Evolutionary conservation across 2,329 filamentous ascomycete species (phyloP).

Genomic region (Fusarium foetens): DNA sequence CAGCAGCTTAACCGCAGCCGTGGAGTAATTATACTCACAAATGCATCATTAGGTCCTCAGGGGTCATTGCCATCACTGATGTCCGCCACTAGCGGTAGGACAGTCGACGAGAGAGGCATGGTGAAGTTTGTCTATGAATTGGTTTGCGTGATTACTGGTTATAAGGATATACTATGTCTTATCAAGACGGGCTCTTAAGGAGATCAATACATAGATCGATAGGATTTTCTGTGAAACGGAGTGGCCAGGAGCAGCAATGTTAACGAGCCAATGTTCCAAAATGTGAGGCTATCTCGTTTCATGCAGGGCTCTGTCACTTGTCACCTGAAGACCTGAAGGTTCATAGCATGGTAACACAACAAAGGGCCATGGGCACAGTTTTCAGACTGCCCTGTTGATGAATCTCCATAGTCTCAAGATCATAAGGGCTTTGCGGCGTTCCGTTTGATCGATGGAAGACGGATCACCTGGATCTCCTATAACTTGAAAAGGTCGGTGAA

Average conservation of each 20-base stretch:
- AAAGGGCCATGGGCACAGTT: not conserved
- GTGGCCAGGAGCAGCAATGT: not conserved
- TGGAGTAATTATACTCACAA: not conserved
- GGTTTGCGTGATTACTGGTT: not conserved
- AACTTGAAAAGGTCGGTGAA: constrained; percentile 1
- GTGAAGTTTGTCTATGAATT: constrained; percentile 7
- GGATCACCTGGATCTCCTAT: constrained; percentile 3
- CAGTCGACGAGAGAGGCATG: not conserved
- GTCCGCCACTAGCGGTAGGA: not conserved
- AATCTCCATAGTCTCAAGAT: not conserved
- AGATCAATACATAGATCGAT: constrained; percentile 20
- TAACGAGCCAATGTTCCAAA: not conserved
- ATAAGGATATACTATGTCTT: not conserved
- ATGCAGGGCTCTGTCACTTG: constrained; percentile 7
- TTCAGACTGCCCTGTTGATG: not conserved
- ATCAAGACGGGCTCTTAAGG: constrained; percentile 9
- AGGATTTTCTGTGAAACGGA: not conserved
- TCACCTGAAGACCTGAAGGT: not conserved
- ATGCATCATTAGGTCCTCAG: not conserved
- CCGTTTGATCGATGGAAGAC: constrained; percentile 1
- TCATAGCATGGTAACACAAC: not conserved
- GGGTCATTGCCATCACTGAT: not conserved
- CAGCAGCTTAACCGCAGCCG: constrained; percentile 9
- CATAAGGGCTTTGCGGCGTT: not conserved
- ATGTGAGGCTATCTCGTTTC: constrained; percentile 28